These are phyloP conservation scores for Amylostereum areolatum DNA, from an alignment of 1,284 basidiomycete genomes.

Conservation along the genomic window DNA sequence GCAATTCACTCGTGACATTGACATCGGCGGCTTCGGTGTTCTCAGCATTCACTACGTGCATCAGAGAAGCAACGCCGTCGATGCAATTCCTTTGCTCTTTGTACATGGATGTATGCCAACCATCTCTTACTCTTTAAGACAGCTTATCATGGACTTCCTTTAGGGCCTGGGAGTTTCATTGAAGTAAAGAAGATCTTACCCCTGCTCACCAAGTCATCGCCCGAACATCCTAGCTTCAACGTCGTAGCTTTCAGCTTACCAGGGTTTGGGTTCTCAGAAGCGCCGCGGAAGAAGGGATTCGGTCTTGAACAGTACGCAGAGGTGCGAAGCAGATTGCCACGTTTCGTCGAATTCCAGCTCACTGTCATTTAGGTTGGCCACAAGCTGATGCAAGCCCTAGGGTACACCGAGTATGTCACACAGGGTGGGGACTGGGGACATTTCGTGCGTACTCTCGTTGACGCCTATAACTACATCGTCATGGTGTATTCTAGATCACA, in stretches of 20 bases:
- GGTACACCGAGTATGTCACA: constrained; percentile 41
- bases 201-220: constrained; percentile 32
- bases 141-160: background rate
- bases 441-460: constrained; percentile 11
- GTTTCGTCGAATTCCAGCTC: background rate
- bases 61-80: constrained; percentile 6
- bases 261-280: constrained; percentile 50
- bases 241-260: constrained; percentile 51
- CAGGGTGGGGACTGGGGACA: constrained; percentile 43
- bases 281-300: constrained; percentile 31
- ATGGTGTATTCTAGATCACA: constrained; percentile 20
- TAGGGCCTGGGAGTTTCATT: constrained; percentile 54
- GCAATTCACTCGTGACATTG: constrained; percentile 36
- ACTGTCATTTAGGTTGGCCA: constrained; percentile 25
- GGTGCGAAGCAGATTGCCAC: constrained; percentile 16
- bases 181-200: constrained; percentile 52
- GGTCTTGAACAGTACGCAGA: constrained; percentile 21
- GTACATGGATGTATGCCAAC: constrained; percentile 38
- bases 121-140: background rate
- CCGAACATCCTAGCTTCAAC: constrained; percentile 50
- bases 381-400: constrained; percentile 39
- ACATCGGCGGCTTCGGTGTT: constrained; percentile 27
- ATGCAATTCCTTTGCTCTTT: constrained; percentile 40
- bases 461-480: too few relatives aligned
- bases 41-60: constrained; percentile 36